Evolutionary conservation across 2,329 filamentous ascomycete genomes (phyloP).

Genomic region (Corniculantispora saksenae): DNA sequence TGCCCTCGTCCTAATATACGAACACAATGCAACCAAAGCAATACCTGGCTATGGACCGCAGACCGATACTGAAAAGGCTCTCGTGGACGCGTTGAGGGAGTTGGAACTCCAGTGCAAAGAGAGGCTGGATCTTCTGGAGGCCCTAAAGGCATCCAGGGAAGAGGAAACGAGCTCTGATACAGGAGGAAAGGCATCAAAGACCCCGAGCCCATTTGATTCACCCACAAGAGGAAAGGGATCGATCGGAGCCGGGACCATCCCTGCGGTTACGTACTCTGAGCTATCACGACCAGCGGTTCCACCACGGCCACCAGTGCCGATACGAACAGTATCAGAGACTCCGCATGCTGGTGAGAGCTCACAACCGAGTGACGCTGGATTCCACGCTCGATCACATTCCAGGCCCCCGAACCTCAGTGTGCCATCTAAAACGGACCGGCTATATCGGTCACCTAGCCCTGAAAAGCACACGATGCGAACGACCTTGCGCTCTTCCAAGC

Average conservation of each 20-base stretch:
- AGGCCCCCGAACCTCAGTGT: slow-evolving; percentile 36
- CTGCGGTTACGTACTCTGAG: slow-evolving; percentile 76
- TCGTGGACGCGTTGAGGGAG: slow-evolving; percentile 78
- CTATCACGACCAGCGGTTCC: slow-evolving; percentile 69
- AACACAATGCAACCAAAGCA: slow-evolving; percentile 76
- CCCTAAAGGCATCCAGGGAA: slow-evolving; percentile 67
- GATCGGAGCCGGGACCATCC: slow-evolving; percentile 81
- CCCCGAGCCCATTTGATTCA: slow-evolving; percentile 26
- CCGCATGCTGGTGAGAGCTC: slow-evolving; percentile 39
- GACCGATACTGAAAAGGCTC: slow-evolving; percentile 79
- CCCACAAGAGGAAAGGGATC: slow-evolving; percentile 51
- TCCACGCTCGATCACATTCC: slow-evolving; percentile 14
- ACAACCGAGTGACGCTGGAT: slow-evolving; percentile 17
- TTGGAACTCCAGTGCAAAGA: slow-evolving; percentile 93
- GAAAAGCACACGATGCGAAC: slow-evolving; percentile 64
- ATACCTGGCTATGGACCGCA: slow-evolving; percentile 68
- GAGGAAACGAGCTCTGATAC: slow-evolving; percentile 29
- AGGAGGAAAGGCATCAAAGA: slow-evolving; percentile 24
- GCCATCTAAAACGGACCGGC: slow-evolving; percentile 37
- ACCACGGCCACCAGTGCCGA: slow-evolving; percentile 57
- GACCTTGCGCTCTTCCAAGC: slow-evolving; percentile 55
- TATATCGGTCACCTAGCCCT: slow-evolving; percentile 54
- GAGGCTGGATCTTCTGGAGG: slow-evolving; percentile 83
- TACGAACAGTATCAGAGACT: slow-evolving; percentile 53
- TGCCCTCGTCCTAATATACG: slow-evolving; percentile 85